Conservation (phyloP, 352 stramenopile species). For the Halophytophthora polymorphica region DNA sequence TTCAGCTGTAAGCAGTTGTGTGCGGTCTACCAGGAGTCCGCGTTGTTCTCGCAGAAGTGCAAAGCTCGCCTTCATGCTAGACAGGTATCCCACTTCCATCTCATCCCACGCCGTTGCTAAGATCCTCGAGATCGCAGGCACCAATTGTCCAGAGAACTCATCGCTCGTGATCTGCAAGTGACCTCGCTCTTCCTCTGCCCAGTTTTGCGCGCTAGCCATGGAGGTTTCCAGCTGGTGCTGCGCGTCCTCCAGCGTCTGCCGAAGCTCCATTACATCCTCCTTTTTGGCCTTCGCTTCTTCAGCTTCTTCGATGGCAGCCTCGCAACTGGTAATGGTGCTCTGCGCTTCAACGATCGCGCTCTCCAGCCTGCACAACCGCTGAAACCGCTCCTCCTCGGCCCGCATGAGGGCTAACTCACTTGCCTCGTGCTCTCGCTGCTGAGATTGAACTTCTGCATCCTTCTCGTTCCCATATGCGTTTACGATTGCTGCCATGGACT, state of each 20-base stretch:
- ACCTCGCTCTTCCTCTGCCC: constrained; percentile 20
- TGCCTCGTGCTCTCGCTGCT: constrained; percentile 29
- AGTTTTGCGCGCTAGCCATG: constrained; percentile 14
- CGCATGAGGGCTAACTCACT: constrained; percentile 23
- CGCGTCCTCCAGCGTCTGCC: constrained; percentile 29
- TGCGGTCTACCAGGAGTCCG: constrained; percentile 20
- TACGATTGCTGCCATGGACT: constrained; percentile 31
- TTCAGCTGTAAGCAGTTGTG: constrained; percentile 29
- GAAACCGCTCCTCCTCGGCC: constrained; percentile 39
- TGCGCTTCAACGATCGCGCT: constrained; percentile 34
- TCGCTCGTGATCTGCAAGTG: constrained; percentile 2
- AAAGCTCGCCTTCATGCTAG: constrained; percentile 46
- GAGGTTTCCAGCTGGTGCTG: constrained; percentile 34
- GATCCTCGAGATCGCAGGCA: constrained; percentile 26
- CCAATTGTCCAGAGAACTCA: constrained; percentile 30
- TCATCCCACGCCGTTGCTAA: constrained; percentile 49
- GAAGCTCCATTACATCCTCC: constrained; percentile 59
- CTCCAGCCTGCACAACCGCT: constrained; percentile 32
- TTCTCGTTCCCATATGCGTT: constrained; percentile 24
- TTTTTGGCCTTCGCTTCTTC: constrained; percentile 81
- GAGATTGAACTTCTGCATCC: constrained; percentile 5
- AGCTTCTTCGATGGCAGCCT: constrained; percentile 43
- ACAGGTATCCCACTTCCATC: constrained; percentile 56
- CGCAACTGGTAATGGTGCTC: constrained; percentile 26
- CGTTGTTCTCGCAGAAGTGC: constrained; percentile 34